Base-by-base conservation (phyloP, 805 yeast species). In the Alloascoidea africana region DNA sequence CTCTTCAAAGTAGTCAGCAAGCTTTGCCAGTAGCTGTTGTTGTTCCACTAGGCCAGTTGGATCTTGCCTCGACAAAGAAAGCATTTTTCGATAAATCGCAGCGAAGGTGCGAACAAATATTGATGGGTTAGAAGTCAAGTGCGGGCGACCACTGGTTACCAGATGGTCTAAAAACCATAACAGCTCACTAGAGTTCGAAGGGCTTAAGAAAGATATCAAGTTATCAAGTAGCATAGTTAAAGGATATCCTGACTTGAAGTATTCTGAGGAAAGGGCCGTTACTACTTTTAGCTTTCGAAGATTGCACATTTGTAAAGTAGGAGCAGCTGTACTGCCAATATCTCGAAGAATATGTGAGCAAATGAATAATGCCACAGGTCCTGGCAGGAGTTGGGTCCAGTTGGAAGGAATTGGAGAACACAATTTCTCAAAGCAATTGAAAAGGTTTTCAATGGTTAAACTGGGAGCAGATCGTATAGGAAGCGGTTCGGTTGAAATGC, bases 301-400 rank as follows among this genome's bases (percentile, higher is more conserved):
- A 23, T 23, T 23, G 13, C 8, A 8, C 13, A 23, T 23, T n/a
- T 8, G 8, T n/a, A 8, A 8, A 23, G 13, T 23, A 8, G 30
- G 8, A 23, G 8, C 13, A n/a, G 13, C n/a, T 23, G 30, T 8
- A 23, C 13, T 23, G 8, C n/a, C 13, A 23, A 23, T 23, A 23
- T 23, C 30, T n/a, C n/a, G 8, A 8, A 23, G 30, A 23, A 23
- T 23, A 8, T 23, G 8, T 23, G 8, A 8, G n/a, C 30, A 23
- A 23, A 23, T 23, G n/a, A 23, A 23, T 8, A 23, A n/a, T n/a
- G 30, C 8, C n/a, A 8, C 13, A 23, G 30, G 13, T n/a, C 30
- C 30, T n/a, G 8, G 13, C n/a, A 23, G n/a, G n/a, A 23, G 30
- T 23, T 23, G 30, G 30, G 30, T 23, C 30, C 30, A 23, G n/a